Evolutionary conservation across 1,284 basidiomycete species (phyloP), one percentile per base, ranked within the genome.

Genomic region (Leccinum griseonigrum): DNA sequence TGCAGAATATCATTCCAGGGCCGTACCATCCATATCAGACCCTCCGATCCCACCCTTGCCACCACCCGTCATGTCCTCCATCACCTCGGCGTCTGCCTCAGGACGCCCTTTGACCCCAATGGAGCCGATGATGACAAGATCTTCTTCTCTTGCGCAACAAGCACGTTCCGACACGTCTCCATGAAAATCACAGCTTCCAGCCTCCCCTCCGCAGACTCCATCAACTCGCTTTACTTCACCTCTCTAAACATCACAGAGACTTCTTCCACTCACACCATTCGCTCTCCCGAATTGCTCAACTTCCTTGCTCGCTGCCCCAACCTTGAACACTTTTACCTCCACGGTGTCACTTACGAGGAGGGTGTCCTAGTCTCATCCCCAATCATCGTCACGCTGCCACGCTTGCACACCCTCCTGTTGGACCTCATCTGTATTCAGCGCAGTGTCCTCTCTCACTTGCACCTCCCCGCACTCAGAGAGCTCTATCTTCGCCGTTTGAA

Each of bases 401-500:
- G 77, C 52, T 79, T 91, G 59, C 81, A 81, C 54, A 80, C 78
- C 8, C 75, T 91, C 14, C 76, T 81, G 32, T 67, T 91, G 28
- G 79, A 81, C 56, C 79, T 78, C 66, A 84, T 86, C 11, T 88
- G 85, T 69, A 82, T 81, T 60, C 81, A 85, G 4, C 86, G 90
- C 58, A 79, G 80, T 55, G 73, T 91, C 43, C 81, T 91, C 56
- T 86, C 86, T 0, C 80, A 80, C 60, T 71, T 91, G 26, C 67
- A 84, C 64, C 79, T 82, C 3, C 89, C 89, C 7, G 75, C 73
- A 1, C 80, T 91, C 26, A 74, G 73, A 52, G 80, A 83, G 58
- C 83, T 91, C 54, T 81, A 80, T 67, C 84, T 91, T 61, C 78
- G 83, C 6, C 83, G 86, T 63, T 77, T 90, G 29, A 91, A 91